Base-by-base conservation (phyloP, 108 stramenopile genomes). In the Discostella pseudostelligera region DNA sequence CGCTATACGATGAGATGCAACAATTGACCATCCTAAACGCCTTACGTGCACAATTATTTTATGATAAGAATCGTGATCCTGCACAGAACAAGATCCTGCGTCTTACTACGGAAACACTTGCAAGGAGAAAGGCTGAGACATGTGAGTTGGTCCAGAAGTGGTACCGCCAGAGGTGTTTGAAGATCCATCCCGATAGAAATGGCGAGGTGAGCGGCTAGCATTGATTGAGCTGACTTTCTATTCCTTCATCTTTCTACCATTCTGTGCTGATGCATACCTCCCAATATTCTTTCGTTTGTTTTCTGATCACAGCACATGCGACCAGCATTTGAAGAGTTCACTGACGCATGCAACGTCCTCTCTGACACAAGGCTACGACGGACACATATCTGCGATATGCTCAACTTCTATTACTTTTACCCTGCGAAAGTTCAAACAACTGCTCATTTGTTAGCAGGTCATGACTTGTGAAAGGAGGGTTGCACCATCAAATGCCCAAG, bases 151-250 rank as follows among this genome's bases (percentile, higher is more conserved):
- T 62, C 2, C 24, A 32, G 37, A 76, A 72, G 65, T 65, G 72
- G 66, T 76, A 76, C 58, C 64, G 76, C 3, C 66, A 59, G 35
- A 57, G 42, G 28, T 42, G 49, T 2, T 50, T 78, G 8, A 68
- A 60, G 50, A n/a, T 78, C 2, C 77, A 78, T 37, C 77, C 77
- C 32, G 77, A 78, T 62, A 51, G 72, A 36, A 68, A 65, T 21
- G 76, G 76, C 20, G 76, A 77, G 53, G 77, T 59, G 22, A 44
- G 66, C 5, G 32, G 32, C 5, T 4, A 5, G 4, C 32, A 32
- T 4, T 5, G 5, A 4, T 32, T 32, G 32, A 32, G 32, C 32
- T 32, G 3, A 32, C 32, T 32, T 32, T 3, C 32, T 4, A 32
- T 32, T 3, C 5, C 32, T 32, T 5, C 26, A 9, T 25, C 26